Conservation (phyloP, 2,329 filamentous ascomycete genomes). For the Huntiella savannae region DNA sequence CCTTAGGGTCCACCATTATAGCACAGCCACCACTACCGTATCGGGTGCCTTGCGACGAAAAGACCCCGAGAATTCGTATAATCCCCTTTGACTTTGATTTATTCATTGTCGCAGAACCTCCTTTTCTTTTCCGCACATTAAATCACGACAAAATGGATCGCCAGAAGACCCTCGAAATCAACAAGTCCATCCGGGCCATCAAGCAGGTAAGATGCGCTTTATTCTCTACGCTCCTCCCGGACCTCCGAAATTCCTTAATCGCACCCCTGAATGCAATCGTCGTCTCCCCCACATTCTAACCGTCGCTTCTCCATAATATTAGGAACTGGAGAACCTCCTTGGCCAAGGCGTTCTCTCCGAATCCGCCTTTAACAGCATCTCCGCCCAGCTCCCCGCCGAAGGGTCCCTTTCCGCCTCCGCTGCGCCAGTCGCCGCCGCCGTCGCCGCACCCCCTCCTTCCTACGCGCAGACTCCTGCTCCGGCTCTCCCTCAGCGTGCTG, state of each 20-base stretch:
- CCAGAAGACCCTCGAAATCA: conserved; percentile 47
- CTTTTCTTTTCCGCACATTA: no score
- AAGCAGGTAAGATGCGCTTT: conserved; percentile 44
- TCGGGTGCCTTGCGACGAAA: no score
- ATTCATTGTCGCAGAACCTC: no score
- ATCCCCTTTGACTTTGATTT: no score
- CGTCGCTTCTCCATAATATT: not conserved
- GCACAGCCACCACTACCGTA: no score
- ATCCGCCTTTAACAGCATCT: conserved; percentile 55
- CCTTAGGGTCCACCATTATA: no score
- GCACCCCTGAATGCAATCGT: not conserved
- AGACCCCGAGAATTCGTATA: no score
- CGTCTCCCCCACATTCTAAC: no score
- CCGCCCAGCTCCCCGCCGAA: conserved; percentile 54
- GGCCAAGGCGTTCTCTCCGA: conserved; percentile 65
- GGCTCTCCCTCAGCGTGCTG: conserved; percentile 18
- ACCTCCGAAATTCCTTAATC: not conserved
- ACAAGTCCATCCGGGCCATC: conserved; percentile 71
- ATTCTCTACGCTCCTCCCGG: not conserved
- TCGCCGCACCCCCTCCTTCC: conserved; percentile 25
- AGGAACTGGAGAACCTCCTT: conserved; percentile 83
- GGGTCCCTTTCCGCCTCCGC: conserved; percentile 29
- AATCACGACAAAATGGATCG: conserved; percentile 21
- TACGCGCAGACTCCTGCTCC: conserved; percentile 30
- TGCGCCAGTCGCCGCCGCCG: conserved; percentile 16